These are phyloP conservation scores for Handroanthus guayacan DNA, from an alignment of 257 asterid species.

Conservation along the genomic window DNA sequence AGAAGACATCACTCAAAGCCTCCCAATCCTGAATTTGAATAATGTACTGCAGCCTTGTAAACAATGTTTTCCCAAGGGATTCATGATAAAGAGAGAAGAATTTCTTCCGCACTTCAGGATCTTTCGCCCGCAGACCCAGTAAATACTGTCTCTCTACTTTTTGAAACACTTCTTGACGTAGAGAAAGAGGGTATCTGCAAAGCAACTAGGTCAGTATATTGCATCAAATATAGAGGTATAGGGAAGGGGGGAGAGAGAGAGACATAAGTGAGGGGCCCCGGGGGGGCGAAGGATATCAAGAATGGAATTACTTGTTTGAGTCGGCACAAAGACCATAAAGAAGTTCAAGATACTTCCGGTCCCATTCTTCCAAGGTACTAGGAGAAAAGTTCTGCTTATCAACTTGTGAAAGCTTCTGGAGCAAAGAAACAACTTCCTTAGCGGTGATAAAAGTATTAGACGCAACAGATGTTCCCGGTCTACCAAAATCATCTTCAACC, in stretches of 20 bases:
- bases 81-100: conserved; percentile 90
- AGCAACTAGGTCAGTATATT: conserved; percentile 39
- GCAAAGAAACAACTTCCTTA: conserved; percentile 91
- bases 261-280: background rate
- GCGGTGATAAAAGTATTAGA: conserved; percentile 72
- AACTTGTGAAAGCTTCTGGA: conserved; percentile 97
- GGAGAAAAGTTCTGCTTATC: conserved; percentile 83
- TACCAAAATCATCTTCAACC: conserved; percentile 87
- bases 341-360: conserved; percentile 84
- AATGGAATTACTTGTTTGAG: conserved; percentile 67
- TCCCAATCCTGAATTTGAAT: conserved; percentile 98
- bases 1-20: conserved; percentile 95
- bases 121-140: conserved; percentile 92
- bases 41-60: conserved; percentile 89
- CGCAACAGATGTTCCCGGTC: conserved; percentile 71
- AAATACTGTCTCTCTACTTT: conserved; percentile 96
- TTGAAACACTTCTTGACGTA: conserved; percentile 94
- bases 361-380: conserved; percentile 86
- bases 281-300: conserved; percentile 22
- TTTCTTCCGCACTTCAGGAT: conserved; percentile 83
- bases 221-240: conserved; percentile 25
- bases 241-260: background rate
- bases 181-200: conserved; percentile 76
- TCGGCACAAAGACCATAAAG: conserved; percentile 98
- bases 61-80: conserved; percentile 87